phyloP scores from a whole-genome alignment of 2,329 filamentous ascomycete species.

The Fusarium albosuccineum region DNA sequence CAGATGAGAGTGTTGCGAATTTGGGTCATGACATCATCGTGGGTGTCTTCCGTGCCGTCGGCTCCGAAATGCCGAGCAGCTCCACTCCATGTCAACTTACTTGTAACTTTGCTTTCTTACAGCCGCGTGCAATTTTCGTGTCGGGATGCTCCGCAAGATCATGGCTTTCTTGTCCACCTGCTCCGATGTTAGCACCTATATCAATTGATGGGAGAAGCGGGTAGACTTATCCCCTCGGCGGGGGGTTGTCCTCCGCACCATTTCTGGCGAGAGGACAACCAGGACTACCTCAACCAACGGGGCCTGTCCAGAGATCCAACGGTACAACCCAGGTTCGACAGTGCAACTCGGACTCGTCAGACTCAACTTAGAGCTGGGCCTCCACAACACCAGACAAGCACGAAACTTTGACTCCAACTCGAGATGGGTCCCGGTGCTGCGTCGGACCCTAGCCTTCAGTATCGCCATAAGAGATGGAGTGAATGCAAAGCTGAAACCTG shows the following conservation, averaged over 20 bases:
- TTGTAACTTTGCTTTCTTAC: constrained; percentile 2
- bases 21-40: constrained; percentile 34
- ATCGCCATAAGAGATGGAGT: constrained; percentile 9
- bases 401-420: constrained; percentile 95
- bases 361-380: constrained; percentile 18
- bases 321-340: constrained; percentile 34
- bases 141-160: background rate
- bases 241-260: constrained; percentile 63
- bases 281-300: constrained; percentile 55
- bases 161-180: constrained; percentile 29
- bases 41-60: constrained; percentile 13
- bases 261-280: constrained; percentile 65
- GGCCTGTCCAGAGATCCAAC: constrained; percentile 45
- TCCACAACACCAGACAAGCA: constrained; percentile 76
- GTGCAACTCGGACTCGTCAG: constrained; percentile 22
- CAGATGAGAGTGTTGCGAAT: constrained; percentile 6
- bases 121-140: background rate
- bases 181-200: constrained; percentile 45
- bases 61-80: constrained; percentile 19
- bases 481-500: constrained; percentile 27
- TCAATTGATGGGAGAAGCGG: constrained; percentile 24
- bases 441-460: constrained; percentile 25
- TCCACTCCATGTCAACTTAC: constrained; percentile 17
- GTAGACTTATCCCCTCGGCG: constrained; percentile 64
- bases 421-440: constrained; percentile 81